A percentile compares a stretch with the other conserved stretches of the same genome.
Evolutionary conservation across 306 rosid genomes (phyloP).

Genomic region (Sophora flavescens): DNA sequence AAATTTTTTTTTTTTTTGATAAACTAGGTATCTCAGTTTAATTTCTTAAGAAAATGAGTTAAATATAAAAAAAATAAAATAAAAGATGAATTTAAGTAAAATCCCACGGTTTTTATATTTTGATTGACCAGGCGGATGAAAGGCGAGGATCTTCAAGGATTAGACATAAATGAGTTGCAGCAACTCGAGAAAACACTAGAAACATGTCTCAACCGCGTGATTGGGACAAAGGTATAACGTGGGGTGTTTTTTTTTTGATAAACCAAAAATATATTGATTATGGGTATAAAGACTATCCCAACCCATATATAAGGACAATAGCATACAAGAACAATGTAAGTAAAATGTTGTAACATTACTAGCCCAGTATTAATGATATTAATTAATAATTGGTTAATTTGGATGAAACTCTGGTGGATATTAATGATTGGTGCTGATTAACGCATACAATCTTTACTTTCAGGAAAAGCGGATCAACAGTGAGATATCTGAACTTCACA

Average conservation of each 20-base stretch:
- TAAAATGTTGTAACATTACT: no score
- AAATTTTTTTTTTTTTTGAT: no score
- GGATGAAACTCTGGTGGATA: neutral
- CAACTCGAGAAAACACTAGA: conserved; percentile 48
- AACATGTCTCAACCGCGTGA: conserved; percentile 42
- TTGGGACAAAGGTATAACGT: conserved; percentile 34
- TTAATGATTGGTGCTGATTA: neutral
- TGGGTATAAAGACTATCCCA: no score
- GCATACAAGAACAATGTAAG: no score
- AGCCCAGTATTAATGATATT: no score
- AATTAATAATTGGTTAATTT: neutral
- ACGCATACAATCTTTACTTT: conserved; percentile 33
- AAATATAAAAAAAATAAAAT: neutral
- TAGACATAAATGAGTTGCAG: conserved; percentile 42
- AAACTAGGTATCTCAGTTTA: conserved; percentile 43
- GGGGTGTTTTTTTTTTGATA: no score
- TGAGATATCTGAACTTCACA: conserved; percentile 44
- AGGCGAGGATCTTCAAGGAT: conserved; percentile 50
- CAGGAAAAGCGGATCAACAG: conserved; percentile 45
- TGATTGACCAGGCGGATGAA: conserved; percentile 40
- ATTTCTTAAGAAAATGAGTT: neutral
- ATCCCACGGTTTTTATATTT: neutral
- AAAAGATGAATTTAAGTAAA: neutral
- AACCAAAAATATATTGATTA: no score
- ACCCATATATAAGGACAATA: no score